These are phyloP conservation scores for Sedum album DNA, from an alignment of 164 flowering plant genomes.

Conservation along the genomic window DNA sequence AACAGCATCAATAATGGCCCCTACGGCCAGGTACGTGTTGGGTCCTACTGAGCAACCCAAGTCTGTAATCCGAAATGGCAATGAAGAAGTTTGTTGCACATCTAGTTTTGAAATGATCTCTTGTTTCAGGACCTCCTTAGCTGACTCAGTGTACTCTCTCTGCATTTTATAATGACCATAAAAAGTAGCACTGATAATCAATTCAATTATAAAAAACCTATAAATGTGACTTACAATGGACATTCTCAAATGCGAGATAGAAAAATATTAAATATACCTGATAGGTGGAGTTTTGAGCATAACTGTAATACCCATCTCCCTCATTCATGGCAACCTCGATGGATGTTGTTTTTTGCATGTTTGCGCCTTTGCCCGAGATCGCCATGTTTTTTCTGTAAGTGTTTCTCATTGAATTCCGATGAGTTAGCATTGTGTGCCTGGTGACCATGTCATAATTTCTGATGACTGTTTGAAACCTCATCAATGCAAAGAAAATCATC, in stretches of 20 bases:
- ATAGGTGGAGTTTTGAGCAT: not conserved
- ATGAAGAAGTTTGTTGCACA: not conserved
- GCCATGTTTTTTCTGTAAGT: too few species aligned
- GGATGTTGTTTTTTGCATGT: too few species aligned
- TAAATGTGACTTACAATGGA: too few species aligned
- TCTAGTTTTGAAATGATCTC: constrained; percentile 1
- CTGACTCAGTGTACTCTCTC: not conserved
- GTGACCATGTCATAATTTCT: too few species aligned
- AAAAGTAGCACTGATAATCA: not conserved
- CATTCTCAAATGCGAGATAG: too few species aligned
- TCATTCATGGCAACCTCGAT: not conserved
- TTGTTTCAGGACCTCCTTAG: not conserved
- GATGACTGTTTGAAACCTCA: too few species aligned
- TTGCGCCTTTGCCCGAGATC: too few species aligned
- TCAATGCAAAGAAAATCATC: too few species aligned
- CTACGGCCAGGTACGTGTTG: constrained; percentile 6
- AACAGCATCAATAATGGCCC: not conserved
- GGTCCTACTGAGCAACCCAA: constrained; percentile 8
- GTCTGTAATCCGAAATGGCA: not conserved
- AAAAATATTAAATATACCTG: too few species aligned
- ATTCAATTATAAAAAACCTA: too few species aligned
- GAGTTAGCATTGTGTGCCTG: too few species aligned
- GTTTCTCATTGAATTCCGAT: too few species aligned
- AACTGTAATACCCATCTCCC: not conserved
- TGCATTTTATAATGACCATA: not conserved